Evolutionary conservation across 164 flowering plant genomes (phyloP), one percentile per base, ranked within the genome.

Genomic region (Chimonanthus praecox): DNA sequence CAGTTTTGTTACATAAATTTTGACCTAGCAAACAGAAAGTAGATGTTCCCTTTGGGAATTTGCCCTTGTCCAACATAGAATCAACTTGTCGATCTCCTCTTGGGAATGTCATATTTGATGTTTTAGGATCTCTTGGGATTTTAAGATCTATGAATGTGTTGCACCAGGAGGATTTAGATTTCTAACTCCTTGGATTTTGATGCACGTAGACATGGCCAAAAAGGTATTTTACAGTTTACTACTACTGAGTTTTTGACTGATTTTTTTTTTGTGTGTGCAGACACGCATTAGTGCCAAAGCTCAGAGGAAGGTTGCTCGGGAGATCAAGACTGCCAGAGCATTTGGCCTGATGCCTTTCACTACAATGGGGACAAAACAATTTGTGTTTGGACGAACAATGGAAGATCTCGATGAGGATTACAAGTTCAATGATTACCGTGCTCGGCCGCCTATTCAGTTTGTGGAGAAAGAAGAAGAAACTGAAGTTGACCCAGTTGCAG

Each of bases 281-380:
- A 90, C 97, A 58, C 74, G 80, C 18, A 94, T 94, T 45, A 92
- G 97, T 76, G 98, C 97, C 54, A 94, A 94, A 81, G 97, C 98
- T 7, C 98, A 92, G 84, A 88, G 98, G 82, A 91, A 88, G 80
- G 81, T 92, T 71, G 98, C 97, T 3, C 85, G 92, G 80, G 98
- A 94, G 84, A 92, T 94, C 78, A 94, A 92, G 79, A 94, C 94
- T 43, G 97, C 98, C 33, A 82, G 98, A 49, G 97, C 97, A 50
- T 88, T 94, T 81, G 98, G 98, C 44, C 76, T 94, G 51, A 83
- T 94, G 92, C 98, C 98, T 48, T 94, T 94, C 85, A 90, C 97
- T 5, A 90, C 95, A 49, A 91, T 92, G 97, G 98, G 98, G n/a
- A 87, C 90, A 66, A 87, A 88, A 75, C 78, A 84, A 4, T 94